Base-by-base conservation (phyloP, 2,329 filamentous ascomycete species). In the Epichloe baconii region DNA sequence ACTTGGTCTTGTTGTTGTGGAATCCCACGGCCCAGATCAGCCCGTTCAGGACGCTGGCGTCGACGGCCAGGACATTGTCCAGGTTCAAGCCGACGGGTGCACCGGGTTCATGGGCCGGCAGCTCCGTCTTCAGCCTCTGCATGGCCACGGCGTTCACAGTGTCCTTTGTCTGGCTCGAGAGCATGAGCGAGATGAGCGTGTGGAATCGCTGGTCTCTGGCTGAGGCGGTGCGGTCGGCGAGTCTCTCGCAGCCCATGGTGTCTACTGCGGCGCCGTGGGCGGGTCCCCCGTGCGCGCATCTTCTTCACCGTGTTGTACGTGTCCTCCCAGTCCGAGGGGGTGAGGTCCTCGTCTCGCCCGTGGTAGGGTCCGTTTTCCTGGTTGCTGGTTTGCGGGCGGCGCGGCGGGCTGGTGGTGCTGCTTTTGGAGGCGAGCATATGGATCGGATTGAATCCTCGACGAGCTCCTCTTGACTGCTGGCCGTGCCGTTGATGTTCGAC, bases 91-190 rank as follows among this genome's bases (percentile, higher is more conserved):
- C 78, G 0, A 62, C 53, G 4, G 72, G 65, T 1, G 71, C 72
- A 0, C 71, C 75, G 1, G 69, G 63, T 45, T 59, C 53, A 58
- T 70, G 61, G 1, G 75, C 74, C 67, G 74, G 77, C 57, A 95
- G 79, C 59, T 88, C 82, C 4, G 80, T 81, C 68, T 94, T 85
- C 54, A 96, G 73, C 21, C 81, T 78, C 60, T 76, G 76, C 83
- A 96, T 95, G 6, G 85, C 88, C 14, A 81, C 85, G 0, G 88
- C 86, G 23, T 86, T 95, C 52, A 91, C 86, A 1, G 88, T 93
- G 67, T 96, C 90, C 65, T 95, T 95, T 10, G 90, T 96, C 71
- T 96, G 90, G 47, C 84, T 88, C 37, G 85, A 91, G 36, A 96
- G 77, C 90, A 96, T 95, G 55, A 96, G 74, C 14, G 89, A 80